Percentiles rank a stretch among this genome's conserved stretches.
Evolutionary conservation across 495 filamentous ascomycete genomes (phyloP).

Genomic region (Pseudotulostoma volvatum): DNA sequence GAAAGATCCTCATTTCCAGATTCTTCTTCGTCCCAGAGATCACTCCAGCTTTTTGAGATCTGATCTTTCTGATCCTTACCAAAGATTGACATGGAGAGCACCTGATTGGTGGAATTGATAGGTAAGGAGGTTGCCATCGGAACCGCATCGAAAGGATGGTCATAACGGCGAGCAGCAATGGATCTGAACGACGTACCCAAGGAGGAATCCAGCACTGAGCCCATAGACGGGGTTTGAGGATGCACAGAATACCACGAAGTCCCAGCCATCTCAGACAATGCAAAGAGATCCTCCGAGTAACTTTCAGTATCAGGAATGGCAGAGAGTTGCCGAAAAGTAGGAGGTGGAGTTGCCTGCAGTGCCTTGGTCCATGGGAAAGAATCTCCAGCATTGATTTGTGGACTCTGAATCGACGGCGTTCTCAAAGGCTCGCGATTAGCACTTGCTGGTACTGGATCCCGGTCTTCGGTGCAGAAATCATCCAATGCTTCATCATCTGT

Average conservation of each 20-base stretch:
- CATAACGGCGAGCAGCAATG: conserved; percentile 27
- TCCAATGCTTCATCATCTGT: conserved; percentile 82
- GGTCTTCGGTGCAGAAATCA: conserved; percentile 81
- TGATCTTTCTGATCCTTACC: conserved; percentile 39
- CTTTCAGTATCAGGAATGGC: conserved; percentile 64
- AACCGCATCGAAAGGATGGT: conserved; percentile 29
- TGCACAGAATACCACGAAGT: conserved; percentile 58
- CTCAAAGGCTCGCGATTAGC: conserved; percentile 90
- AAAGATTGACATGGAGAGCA: conserved; percentile 60
- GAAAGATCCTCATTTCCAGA: conserved; percentile 40
- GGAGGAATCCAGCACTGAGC: conserved; percentile 60
- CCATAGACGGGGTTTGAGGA: conserved; percentile 58
- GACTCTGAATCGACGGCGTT: conserved; percentile 86
- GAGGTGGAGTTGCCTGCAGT: conserved; percentile 58
- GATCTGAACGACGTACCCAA: conserved; percentile 56
- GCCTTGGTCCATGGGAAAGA: conserved; percentile 96
- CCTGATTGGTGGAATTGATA: conserved; percentile 44
- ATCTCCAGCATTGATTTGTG: conserved; percentile 57
- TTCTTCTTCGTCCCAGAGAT: conserved; percentile 88
- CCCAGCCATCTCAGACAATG: conserved; percentile 53
- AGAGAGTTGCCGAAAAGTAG: conserved; percentile 68
- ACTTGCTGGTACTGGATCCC: conserved; percentile 52
- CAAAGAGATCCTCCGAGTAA: conserved; percentile 80
- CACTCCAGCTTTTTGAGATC: conserved; percentile 94
- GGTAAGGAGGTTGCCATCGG: conserved; percentile 66